These are phyloP conservation scores for Rubia yunnanensis DNA, from an alignment of 257 asterid species.

Conservation along the genomic window DNA sequence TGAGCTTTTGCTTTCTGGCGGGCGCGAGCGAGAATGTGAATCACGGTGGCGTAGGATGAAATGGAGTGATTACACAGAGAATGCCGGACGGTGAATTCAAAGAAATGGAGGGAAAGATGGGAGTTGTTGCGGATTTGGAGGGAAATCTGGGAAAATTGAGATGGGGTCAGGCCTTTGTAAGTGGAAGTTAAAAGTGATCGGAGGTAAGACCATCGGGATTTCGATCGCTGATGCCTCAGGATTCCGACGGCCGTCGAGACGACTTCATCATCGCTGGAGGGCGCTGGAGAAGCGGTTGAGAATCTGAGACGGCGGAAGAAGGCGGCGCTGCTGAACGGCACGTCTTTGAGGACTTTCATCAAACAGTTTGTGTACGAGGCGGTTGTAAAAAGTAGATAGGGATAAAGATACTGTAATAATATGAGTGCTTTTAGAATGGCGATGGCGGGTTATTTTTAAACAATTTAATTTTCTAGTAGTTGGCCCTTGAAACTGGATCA, in stretches of 20 bases:
- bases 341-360: conserved; percentile 19
- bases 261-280: conserved; percentile 26
- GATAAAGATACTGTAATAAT: no score
- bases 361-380: conserved; percentile 4
- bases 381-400: background rate
- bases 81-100: conserved; percentile 50
- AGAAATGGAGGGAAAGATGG: conserved; percentile 55
- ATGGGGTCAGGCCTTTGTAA: conserved; percentile 37
- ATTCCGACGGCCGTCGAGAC: conserved; percentile 62
- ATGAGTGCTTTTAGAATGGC: background rate
- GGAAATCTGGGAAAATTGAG: conserved; percentile 51
- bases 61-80: conserved; percentile 66
- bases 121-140: conserved; percentile 67
- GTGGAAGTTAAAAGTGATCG: conserved; percentile 49
- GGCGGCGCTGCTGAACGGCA: conserved; percentile 18
- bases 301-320: conserved; percentile 2
- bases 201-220: conserved; percentile 78
- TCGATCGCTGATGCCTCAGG: conserved; percentile 87
- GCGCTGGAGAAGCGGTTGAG: conserved; percentile 20
- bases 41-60: conserved; percentile 53
- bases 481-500: background rate
- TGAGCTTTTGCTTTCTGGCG: conserved; percentile 53
- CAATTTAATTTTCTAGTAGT: background rate
- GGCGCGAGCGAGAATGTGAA: conserved; percentile 67
- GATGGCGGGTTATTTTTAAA: background rate